These are phyloP conservation scores for Fusarium nematophilum DNA, from an alignment of 2,329 filamentous ascomycete genomes.

Conservation along the genomic window DNA sequence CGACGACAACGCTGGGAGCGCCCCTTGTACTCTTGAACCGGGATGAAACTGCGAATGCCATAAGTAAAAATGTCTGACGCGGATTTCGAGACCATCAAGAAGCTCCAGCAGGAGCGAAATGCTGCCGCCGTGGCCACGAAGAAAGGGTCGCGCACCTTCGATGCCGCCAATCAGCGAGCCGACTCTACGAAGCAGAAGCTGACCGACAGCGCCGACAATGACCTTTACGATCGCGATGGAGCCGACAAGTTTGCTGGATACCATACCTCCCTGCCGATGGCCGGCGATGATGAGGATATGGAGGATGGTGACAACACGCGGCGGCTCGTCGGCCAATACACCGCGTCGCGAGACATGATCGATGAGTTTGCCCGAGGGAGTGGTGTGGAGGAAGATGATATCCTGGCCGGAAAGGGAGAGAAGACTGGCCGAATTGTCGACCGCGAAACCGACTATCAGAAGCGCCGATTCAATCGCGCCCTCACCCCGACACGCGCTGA, in stretches of 20 bases:
- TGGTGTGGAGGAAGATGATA: constrained; percentile 92
- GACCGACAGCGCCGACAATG: constrained; percentile 88
- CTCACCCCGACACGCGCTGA: constrained; percentile 89
- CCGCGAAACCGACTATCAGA: constrained; percentile 97
- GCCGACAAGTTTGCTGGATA: constrained; percentile 89
- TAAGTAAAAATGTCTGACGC: constrained; percentile 74
- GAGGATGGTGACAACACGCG: constrained; percentile 77
- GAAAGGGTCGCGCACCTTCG: constrained; percentile 84
- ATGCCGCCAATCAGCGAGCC: constrained; percentile 82
- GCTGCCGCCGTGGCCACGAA: constrained; percentile 79
- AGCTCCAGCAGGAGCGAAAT: constrained; percentile 93
- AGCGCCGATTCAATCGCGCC: constrained; percentile 88
- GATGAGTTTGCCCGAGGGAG: constrained; percentile 90
- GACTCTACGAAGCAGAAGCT: constrained; percentile 93
- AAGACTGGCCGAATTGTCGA: constrained; percentile 91
- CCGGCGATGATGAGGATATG: constrained; percentile 83
- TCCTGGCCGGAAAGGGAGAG: constrained; percentile 83
- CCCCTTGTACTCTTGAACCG: constrained; percentile 54
- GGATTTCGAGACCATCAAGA: constrained; percentile 88
- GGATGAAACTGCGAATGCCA: constrained; percentile 53
- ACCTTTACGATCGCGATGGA: constrained; percentile 84
- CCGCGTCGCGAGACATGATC: constrained; percentile 89
- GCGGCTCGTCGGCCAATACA: constrained; percentile 93
- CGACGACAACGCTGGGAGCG: constrained; percentile 49
- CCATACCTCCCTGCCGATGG: constrained; percentile 85